Evolutionary conservation across 2,329 filamentous ascomycete genomes (phyloP), one percentile per base, ranked within the genome.

Genomic region (Colletotrichum sojae): DNA sequence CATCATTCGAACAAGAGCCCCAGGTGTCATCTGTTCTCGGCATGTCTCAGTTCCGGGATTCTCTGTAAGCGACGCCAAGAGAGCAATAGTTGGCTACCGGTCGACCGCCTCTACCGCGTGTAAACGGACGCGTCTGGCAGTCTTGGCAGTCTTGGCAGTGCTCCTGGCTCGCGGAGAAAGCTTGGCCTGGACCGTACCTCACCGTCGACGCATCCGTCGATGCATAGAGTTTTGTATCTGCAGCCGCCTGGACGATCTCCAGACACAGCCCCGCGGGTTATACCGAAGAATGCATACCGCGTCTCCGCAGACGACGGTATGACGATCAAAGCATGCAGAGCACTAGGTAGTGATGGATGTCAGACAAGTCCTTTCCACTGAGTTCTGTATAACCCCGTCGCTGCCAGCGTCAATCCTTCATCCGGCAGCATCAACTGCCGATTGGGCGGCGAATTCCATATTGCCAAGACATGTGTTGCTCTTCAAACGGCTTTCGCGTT

Each of bases 261-360:
- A 61, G 6, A 56, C 63, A 67, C 39, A 51, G 45, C 51, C 55
- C 36, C 36, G n/a, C 45, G 67, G 63, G 40, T 67, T n/a, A 46
- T 46, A 8, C 51, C 63, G 51, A 61, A 27, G 45, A 67, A 56
- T 61, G 55, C 36, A 46, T 40, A 25, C 10, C n/a, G 59, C 22
- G 48, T 31, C 51, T 36, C 18, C 8, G 39, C 39, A 9, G 51
- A 53, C 48, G 40, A 36, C 20, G 39, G 49, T 9, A 46, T 36
- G 39, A 59, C 6, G 5, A 31, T 31, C 6, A 52, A 27, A 52
- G 49, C 22, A 31, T 31, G 12, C 13, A 20, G n/a, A 18, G 6
- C 18, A 12, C 3, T 6, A 49, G 9, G 46, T 3, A 49, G 10
- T 36, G 31, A 8, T 36, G 10, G 31, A 36, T 36, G 31, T 36